A percentile compares a stretch with the other conserved stretches of the same genome.
These are phyloP conservation scores for Chloris gayana DNA, from an alignment of 176 grass and related monocot species.

Conservation along the genomic window DNA sequence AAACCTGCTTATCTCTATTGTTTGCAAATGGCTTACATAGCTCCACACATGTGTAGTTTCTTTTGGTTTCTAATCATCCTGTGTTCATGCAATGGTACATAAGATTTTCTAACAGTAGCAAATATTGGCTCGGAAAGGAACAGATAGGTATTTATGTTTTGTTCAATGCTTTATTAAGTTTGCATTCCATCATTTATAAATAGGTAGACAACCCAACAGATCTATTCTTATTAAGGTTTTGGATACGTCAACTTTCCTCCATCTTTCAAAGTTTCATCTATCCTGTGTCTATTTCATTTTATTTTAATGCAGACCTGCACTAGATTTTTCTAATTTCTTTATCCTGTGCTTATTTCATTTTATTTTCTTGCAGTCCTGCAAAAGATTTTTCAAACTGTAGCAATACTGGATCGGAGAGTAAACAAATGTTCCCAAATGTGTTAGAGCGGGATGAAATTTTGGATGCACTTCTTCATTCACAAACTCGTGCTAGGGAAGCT, in stretches of 20 bases:
- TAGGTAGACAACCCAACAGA: neutral
- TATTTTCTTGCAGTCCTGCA: slow-evolving; percentile 2
- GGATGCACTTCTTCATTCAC: slow-evolving; percentile 83
- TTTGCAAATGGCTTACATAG: too few relatives aligned
- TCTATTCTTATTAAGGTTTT: neutral
- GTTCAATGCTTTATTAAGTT: neutral
- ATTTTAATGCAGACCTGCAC: slow-evolving; percentile 3
- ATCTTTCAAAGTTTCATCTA: slow-evolving; percentile 2
- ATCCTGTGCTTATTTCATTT: slow-evolving; percentile 16
- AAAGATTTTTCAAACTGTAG: slow-evolving; percentile 19
- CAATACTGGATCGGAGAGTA: neutral
- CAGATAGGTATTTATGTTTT: neutral
- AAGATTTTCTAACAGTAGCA: slow-evolving; percentile 8
- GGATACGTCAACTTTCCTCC: slow-evolving; percentile 7
- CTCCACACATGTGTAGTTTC: neutral
- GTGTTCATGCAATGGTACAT: slow-evolving; percentile 7
- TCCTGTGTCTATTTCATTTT: slow-evolving; percentile 6
- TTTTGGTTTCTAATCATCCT: neutral
- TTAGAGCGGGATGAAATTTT: slow-evolving; percentile 50
- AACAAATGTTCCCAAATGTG: slow-evolving; percentile 9
- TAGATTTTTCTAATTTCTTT: slow-evolving; percentile 18
- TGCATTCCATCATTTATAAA: neutral
- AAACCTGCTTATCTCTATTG: neutral
- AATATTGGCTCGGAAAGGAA: neutral
- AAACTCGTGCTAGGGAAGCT: slow-evolving; percentile 84